These are phyloP conservation scores for Cicer pinnatifidum DNA, from an alignment of 306 rosid genomes.

Conservation along the genomic window DNA sequence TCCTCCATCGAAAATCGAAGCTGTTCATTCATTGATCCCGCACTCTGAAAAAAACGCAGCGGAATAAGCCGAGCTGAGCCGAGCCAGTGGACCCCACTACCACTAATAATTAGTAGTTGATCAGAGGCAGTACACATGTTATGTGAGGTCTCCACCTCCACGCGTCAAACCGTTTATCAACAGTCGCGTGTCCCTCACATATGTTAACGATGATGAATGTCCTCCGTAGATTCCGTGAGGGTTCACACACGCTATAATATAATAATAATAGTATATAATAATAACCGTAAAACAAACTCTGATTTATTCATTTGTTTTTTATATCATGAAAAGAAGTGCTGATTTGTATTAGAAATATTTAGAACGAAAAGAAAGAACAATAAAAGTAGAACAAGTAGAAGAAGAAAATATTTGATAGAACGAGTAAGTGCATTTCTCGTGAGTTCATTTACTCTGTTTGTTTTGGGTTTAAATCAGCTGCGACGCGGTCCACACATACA, in stretches of 20 bases:
- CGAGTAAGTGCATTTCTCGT: slow-evolving; percentile 66
- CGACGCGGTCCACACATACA: slow-evolving; percentile 23
- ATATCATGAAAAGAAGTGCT: slow-evolving; percentile 14
- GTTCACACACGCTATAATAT: background rate
- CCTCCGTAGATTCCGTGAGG: slow-evolving; percentile 12
- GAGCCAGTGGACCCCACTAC: slow-evolving; percentile 41
- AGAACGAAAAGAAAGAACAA: background rate
- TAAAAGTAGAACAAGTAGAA: background rate
- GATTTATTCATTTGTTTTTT: slow-evolving; percentile 24
- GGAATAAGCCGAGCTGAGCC: background rate
- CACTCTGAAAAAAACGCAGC: background rate
- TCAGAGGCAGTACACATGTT: slow-evolving; percentile 46
- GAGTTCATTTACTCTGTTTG: slow-evolving; percentile 40
- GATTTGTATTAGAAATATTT: background rate
- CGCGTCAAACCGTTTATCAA: slow-evolving; percentile 43
- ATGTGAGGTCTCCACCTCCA: slow-evolving; percentile 46
- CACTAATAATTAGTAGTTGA: slow-evolving; percentile 58
- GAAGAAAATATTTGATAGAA: background rate
- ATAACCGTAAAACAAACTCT: slow-evolving; percentile 29
- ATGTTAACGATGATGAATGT: slow-evolving; percentile 3
- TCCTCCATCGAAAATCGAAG: slow-evolving; percentile 40
- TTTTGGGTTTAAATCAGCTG: slow-evolving; percentile 54
- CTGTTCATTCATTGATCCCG: background rate
- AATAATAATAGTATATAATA: background rate
- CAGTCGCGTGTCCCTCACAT: background rate